Evolutionary conservation across 768 basidiomycete species (phyloP), one percentile per base, ranked within the genome.

Genomic region (Tulasnella sp.): DNA sequence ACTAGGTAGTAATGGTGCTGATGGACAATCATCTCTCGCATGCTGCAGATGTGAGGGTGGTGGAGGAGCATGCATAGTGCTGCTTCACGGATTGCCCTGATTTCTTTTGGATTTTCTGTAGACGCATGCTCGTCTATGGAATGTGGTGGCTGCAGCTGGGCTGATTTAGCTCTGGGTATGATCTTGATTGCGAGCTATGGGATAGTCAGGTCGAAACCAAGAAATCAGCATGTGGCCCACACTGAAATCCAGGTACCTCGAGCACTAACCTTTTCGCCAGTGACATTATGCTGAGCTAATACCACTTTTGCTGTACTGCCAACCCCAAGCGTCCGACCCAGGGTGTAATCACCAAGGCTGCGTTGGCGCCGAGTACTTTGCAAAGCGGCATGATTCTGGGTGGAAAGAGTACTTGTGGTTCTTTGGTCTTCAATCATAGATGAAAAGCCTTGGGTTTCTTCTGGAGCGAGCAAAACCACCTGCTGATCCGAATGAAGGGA

Each of bases 1-100:
- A 98, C 94, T 95, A 99, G 98, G 87, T 99, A 99, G 86, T 99
- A 98, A 85, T 99, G 96, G 82, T 99, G 92, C 79, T 94, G 93
- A 85, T 98, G 97, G 32, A 96, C 87, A 83, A 98, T 95, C 93
- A 99, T 96, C 86, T 97, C 95, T 81, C 95, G 92, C 97, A 99
- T 99, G 77, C 98, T 97, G 83, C 97, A 98, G 83, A 99, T 94
- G 84, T 99, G 98, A 2, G 98, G 98, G 83, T 99, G 98, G 83
- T 99, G 95, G 40, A 99, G 90, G 70, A 99, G 90, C 88, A 98
- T 91, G 51, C 94, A 96, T 40, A 99, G 88, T 1, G 94, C 94
- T 0, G 97, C 98, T 86, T 99, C 98, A 44, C 98, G 92, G 80
- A 99, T 89, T 0, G 96, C 99, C 32, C 98, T 90, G 80, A 95